Percentiles rank a stretch among this genome's conserved stretches.
These are phyloP conservation scores for Trichoderma sp. DNA, from an alignment of 2,329 filamentous ascomycete species.

Conservation along the genomic window DNA sequence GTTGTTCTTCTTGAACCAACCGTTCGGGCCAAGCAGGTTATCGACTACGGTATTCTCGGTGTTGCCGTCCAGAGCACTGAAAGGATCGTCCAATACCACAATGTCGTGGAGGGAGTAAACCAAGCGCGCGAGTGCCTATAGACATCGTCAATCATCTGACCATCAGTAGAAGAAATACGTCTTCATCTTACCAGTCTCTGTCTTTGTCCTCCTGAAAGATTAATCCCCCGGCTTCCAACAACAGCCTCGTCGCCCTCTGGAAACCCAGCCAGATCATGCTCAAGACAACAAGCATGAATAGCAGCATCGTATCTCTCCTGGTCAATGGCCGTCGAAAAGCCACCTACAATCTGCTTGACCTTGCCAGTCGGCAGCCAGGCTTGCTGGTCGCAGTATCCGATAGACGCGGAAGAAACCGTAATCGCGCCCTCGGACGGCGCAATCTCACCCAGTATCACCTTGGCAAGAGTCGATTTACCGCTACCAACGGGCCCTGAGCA, in stretches of 20 bases:
- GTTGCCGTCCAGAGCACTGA: conserved; percentile 31
- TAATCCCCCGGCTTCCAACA: conserved; percentile 32
- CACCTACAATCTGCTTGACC: conserved; percentile 32
- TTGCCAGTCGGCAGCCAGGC: conserved; percentile 32
- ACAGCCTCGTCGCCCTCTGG: conserved; percentile 31
- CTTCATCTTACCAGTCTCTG: conserved; percentile 33
- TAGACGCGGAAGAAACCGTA: conserved; percentile 9
- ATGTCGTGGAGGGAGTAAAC: conserved; percentile 25
- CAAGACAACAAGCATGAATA: conserved; percentile 32
- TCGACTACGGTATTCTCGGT: conserved; percentile 30
- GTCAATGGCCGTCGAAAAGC: conserved; percentile 26
- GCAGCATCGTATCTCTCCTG: conserved; percentile 31
- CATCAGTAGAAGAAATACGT: background rate
- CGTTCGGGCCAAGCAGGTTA: conserved; percentile 31
- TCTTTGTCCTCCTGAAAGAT: conserved; percentile 33
- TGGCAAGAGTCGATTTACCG: conserved; percentile 37
- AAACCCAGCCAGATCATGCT: conserved; percentile 33
- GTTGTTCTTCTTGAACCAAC: conserved; percentile 35
- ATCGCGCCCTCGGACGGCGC: conserved; percentile 19
- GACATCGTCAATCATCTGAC: background rate
- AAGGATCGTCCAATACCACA: conserved; percentile 31
- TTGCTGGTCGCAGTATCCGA: conserved; percentile 32
- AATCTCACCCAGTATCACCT: conserved; percentile 32
- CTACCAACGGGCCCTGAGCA: conserved; percentile 35
- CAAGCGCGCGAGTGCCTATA: conserved; percentile 29